phyloP scores from a whole-genome alignment of 2,329 filamentous ascomycete genomes.

The Paraphoma sp. region DNA sequence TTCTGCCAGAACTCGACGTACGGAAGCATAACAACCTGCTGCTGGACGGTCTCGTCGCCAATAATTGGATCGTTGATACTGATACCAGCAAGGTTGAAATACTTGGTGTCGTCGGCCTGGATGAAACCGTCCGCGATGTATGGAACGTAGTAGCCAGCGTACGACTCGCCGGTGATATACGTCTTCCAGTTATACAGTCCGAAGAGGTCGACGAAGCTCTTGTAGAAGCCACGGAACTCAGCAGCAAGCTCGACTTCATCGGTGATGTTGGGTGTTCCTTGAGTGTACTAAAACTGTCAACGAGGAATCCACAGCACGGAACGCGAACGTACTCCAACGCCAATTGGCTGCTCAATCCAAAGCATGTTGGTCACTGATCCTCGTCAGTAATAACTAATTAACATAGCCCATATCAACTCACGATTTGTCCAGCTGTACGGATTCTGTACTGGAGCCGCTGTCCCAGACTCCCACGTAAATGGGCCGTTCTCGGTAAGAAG shows the following conservation, averaged over 20 bases:
- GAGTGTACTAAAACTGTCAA: constrained; percentile 33
- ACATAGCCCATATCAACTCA: neutral
- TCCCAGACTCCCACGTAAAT: constrained; percentile 65
- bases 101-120: constrained; percentile 57
- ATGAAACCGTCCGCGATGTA: constrained; percentile 64
- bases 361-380: constrained; percentile 46
- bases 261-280: constrained; percentile 54
- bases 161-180: constrained; percentile 63
- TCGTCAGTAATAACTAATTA: neutral
- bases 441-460: constrained; percentile 68
- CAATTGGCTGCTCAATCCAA: constrained; percentile 58
- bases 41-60: constrained; percentile 50
- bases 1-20: constrained; percentile 51
- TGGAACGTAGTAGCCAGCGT: constrained; percentile 64
- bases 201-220: constrained; percentile 64
- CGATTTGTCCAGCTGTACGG: constrained; percentile 70
- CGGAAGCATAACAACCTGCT: constrained; percentile 43
- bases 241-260: constrained; percentile 55
- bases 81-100: constrained; percentile 61
- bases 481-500: constrained; percentile 80
- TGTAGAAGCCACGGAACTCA: constrained; percentile 59
- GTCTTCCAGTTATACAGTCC: constrained; percentile 60
- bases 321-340: constrained; percentile 38
- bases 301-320: too few relatives aligned
- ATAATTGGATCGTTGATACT: constrained; percentile 58